These are phyloP conservation scores for Diaporthe velutina DNA, from an alignment of 2,329 filamentous ascomycete genomes.

Conservation along the genomic window DNA sequence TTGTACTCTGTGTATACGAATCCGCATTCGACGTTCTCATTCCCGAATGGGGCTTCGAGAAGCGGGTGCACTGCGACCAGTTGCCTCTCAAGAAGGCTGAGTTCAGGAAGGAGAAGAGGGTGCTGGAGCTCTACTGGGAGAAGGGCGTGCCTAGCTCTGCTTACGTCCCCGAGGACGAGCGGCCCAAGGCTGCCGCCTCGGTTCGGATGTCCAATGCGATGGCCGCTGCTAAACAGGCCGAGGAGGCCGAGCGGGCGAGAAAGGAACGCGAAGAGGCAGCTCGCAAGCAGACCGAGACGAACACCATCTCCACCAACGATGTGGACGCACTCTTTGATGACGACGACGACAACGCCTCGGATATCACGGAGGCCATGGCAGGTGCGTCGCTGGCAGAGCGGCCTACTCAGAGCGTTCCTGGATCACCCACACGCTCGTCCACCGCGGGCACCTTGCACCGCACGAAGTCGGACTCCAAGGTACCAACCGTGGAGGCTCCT, in stretches of 20 bases:
- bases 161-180: slow-evolving; percentile 96
- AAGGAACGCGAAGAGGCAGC: slow-evolving; percentile 92
- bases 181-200: slow-evolving; percentile 83
- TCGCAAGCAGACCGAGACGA: slow-evolving; percentile 93
- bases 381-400: slow-evolving; percentile 91
- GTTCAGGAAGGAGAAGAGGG: slow-evolving; percentile 94
- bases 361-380: slow-evolving; percentile 90
- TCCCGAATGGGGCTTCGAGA: slow-evolving; percentile 98
- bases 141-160: slow-evolving; percentile 97
- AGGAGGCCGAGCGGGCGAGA: slow-evolving; percentile 83
- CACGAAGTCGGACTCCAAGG: slow-evolving; percentile 94
- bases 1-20: slow-evolving; percentile 97
- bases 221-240: slow-evolving; percentile 82
- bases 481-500: slow-evolving; percentile 79
- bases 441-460: slow-evolving; percentile 80
- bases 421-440: slow-evolving; percentile 85
- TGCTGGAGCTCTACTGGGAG: slow-evolving; percentile 99
- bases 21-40: slow-evolving; percentile 98
- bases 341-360: slow-evolving; percentile 88
- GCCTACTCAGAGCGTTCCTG: slow-evolving; percentile 94
- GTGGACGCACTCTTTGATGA: slow-evolving; percentile 97
- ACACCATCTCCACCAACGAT: slow-evolving; percentile 92
- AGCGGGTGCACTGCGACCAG: slow-evolving; percentile 98
- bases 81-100: slow-evolving; percentile 99
- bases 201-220: slow-evolving; percentile 81